A percentile compares a stretch with the other conserved stretches of the same genome.
phyloP scores from a whole-genome alignment of 495 filamentous ascomycete species.

The Hypoxylon crocopeplum region DNA sequence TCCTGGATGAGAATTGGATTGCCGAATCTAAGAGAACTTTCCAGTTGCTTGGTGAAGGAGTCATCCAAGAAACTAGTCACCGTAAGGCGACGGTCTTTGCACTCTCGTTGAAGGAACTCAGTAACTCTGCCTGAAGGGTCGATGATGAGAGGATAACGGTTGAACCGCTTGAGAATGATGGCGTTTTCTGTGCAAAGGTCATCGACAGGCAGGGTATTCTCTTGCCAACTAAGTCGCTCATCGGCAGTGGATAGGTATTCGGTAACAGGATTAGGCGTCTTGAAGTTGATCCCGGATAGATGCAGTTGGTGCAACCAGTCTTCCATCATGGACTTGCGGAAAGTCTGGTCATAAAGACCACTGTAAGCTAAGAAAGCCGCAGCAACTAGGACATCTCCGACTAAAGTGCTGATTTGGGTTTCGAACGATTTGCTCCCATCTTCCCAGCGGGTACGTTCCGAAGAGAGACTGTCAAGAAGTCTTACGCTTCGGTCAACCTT shows the following conservation, averaged over 20 bases:
- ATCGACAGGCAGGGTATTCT: slow-evolving; percentile 94
- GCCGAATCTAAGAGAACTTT: slow-evolving; percentile 95
- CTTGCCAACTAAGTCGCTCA: slow-evolving; percentile 92
- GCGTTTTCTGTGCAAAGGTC: slow-evolving; percentile 99
- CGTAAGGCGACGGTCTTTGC: slow-evolving; percentile 89
- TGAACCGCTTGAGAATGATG: slow-evolving; percentile 95
- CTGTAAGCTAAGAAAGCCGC: slow-evolving; percentile 98
- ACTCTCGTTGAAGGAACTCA: slow-evolving; percentile 93
- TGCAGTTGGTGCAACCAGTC: slow-evolving; percentile 94
- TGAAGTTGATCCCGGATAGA: slow-evolving; percentile 89
- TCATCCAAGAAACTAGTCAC: slow-evolving; percentile 98
- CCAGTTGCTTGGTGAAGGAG: slow-evolving; percentile 96
- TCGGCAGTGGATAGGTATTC: slow-evolving; percentile 98
- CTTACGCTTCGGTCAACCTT: slow-evolving; percentile 97
- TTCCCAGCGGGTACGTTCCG: slow-evolving; percentile 92
- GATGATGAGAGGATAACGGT: slow-evolving; percentile 97
- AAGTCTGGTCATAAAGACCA: slow-evolving; percentile 97
- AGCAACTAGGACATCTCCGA: slow-evolving; percentile 93
- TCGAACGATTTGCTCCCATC: slow-evolving; percentile 97
- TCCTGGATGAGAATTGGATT: slow-evolving; percentile 99
- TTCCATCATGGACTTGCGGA: slow-evolving; percentile 95
- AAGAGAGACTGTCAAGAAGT: slow-evolving; percentile 91
- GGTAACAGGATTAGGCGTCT: slow-evolving; percentile 90
- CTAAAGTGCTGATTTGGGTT: slow-evolving; percentile 94
- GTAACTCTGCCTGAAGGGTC: slow-evolving; percentile 94